phyloP scores from a whole-genome alignment of 495 filamentous ascomycete species.

The Echria macrotheca region DNA sequence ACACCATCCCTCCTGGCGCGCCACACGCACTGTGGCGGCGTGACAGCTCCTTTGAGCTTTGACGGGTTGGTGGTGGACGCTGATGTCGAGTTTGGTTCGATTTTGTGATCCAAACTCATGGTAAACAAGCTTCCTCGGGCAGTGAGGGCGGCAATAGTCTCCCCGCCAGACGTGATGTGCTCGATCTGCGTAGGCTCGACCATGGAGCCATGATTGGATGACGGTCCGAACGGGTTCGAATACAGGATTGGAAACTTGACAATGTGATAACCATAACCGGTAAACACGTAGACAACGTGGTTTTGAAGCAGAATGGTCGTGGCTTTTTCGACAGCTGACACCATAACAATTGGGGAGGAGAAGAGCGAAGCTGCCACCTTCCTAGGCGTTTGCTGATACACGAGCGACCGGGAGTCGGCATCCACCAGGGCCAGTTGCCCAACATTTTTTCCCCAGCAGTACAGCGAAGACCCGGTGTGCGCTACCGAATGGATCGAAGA shows the following conservation, averaged over 20 bases:
- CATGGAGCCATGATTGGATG: too few relatives aligned
- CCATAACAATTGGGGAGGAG: constrained; percentile 65
- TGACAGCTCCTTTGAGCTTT: constrained; percentile 74
- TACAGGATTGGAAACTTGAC: constrained; percentile 71
- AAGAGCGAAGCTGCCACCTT: constrained; percentile 86
- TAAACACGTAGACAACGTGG: constrained; percentile 86
- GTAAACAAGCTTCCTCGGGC: constrained; percentile 82
- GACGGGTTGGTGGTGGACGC: constrained; percentile 84
- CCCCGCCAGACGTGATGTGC: constrained; percentile 76
- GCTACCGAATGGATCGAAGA: constrained; percentile 89
- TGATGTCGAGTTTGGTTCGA: constrained; percentile 51
- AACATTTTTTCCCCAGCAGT: constrained; percentile 93
- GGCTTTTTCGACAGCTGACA: constrained; percentile 85
- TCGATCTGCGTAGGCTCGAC: constrained; percentile 61
- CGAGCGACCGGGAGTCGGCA: constrained; percentile 85
- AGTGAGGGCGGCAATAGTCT: constrained; percentile 83
- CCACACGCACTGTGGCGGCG: constrained; percentile 74
- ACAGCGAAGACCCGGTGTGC: constrained; percentile 74
- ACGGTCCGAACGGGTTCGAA: constrained; percentile 61
- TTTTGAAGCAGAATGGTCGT: constrained; percentile 81
- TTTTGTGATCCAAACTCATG: constrained; percentile 60
- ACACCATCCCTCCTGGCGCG: constrained; percentile 79
- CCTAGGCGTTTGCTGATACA: constrained; percentile 72
- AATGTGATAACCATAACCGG: constrained; percentile 85
- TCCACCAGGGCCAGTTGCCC: constrained; percentile 93